Evolutionary conservation across 2,329 filamentous ascomycete species (phyloP).

Genomic region (Leptographium wingfieldii): DNA sequence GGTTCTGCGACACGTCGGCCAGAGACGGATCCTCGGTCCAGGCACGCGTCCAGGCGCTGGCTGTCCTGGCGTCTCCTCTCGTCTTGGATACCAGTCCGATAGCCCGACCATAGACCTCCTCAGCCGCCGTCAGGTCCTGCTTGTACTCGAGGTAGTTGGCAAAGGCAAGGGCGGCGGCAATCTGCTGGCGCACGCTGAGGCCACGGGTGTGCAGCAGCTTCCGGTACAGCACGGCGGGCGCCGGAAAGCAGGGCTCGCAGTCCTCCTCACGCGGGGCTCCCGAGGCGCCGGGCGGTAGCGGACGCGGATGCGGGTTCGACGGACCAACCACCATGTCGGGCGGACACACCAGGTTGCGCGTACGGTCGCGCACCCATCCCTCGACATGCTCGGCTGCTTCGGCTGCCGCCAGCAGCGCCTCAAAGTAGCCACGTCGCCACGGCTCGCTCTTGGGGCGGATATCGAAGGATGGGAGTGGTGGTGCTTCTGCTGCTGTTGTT

Average conservation of each 20-base stretch:
- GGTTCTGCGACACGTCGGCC: conserved; percentile 56
- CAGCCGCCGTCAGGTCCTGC: conserved; percentile 21
- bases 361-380: conserved; percentile 61
- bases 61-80: neutral
- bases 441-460: conserved; percentile 63
- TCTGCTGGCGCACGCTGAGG: conserved; percentile 63
- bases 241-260: conserved; percentile 54
- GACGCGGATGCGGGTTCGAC: conserved; percentile 68
- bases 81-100: neutral
- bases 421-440: conserved; percentile 79
- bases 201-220: conserved; percentile 71
- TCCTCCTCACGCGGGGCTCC: conserved; percentile 62
- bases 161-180: conserved; percentile 72
- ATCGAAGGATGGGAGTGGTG: conserved; percentile 39
- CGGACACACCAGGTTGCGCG: conserved; percentile 53
- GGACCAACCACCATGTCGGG: conserved; percentile 65
- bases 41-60: conserved; percentile 4
- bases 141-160: conserved; percentile 80
- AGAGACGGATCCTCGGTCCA: conserved; percentile 6
- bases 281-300: conserved; percentile 51
- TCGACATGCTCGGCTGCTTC: conserved; percentile 70
- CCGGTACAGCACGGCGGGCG: conserved; percentile 67
- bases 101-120: conserved; percentile 7
- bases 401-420: conserved; percentile 66
- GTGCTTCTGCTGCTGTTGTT: neutral